These are phyloP conservation scores for Candida germanica DNA, from an alignment of 805 yeast genomes.

Conservation along the genomic window DNA sequence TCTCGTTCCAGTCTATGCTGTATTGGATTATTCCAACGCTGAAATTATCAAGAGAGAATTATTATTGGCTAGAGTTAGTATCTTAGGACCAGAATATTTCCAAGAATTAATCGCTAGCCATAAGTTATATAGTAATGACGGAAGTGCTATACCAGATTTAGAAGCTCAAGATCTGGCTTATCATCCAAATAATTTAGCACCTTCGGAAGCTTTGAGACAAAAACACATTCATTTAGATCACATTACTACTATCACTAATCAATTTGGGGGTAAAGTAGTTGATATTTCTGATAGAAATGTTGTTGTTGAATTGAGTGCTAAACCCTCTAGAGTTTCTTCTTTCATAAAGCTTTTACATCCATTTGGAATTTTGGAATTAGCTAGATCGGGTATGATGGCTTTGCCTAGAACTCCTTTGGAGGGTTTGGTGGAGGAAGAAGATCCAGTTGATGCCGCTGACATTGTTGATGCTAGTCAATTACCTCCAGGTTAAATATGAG, in stretches of 20 bases:
- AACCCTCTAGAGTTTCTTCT: conserved; percentile 84
- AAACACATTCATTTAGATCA: conserved; percentile 87
- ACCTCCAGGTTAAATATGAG: conserved; percentile 92
- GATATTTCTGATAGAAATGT: conserved; percentile 93
- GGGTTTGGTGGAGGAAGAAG: conserved; percentile 42
- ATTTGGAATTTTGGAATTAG: conserved; percentile 93
- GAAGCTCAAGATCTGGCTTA: conserved; percentile 46
- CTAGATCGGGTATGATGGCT: conserved; percentile 98
- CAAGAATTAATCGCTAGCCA: conserved; percentile 91
- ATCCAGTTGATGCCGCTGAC: conserved; percentile 54
- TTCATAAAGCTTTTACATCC: conserved; percentile 90
- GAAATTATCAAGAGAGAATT: conserved; percentile 90
- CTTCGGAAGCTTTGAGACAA: conserved; percentile 90
- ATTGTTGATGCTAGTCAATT: conserved; percentile 83
- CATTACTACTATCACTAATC: conserved; percentile 71
- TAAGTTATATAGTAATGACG: conserved; percentile 43
- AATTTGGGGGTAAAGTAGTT: conserved; percentile 90
- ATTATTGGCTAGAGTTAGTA: conserved; percentile 84
- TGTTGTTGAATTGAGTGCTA: conserved; percentile 90
- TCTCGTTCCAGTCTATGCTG: conserved; percentile 97
- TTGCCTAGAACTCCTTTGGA: conserved; percentile 92
- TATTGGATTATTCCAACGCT: conserved; percentile 86
- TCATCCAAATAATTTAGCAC: conserved; percentile 88
- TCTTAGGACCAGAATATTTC: conserved; percentile 97
- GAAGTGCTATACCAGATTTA: conserved; percentile 41